Conservation (phyloP, 108 stramenopile genomes). For the Skeletonema marinoi region DNA sequence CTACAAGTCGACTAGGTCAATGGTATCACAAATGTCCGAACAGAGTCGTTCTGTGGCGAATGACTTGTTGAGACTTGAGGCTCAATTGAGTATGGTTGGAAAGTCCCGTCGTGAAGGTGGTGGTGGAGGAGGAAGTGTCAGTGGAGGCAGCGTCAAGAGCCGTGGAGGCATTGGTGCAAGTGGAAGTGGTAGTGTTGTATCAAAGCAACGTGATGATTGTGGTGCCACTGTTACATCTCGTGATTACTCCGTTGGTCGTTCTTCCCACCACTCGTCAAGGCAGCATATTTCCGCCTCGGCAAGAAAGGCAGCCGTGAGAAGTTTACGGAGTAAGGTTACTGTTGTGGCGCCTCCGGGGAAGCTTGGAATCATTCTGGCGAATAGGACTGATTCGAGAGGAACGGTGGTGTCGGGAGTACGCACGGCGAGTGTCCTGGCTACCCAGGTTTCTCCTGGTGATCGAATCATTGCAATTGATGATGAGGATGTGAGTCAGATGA, state of each 20-base stretch:
- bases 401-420: conserved; percentile 91
- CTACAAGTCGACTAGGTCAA: conserved; percentile 76
- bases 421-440: conserved; percentile 74
- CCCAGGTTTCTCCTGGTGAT: conserved; percentile 82
- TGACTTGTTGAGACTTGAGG: conserved; percentile 82
- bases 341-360: conserved; percentile 88
- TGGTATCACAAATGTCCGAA: conserved; percentile 87
- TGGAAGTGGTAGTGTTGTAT: conserved; percentile 18
- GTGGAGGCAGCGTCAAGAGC: conserved; percentile 14
- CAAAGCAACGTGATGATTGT: conserved; percentile 52
- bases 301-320: conserved; percentile 37
- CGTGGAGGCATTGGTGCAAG: conserved; percentile 13
- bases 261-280: conserved; percentile 20
- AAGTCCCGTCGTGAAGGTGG: conserved; percentile 32
- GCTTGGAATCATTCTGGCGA: conserved; percentile 90
- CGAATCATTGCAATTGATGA: conserved; percentile 90
- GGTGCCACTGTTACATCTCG: conserved; percentile 53
- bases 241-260: conserved; percentile 22
- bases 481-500: conserved; percentile 91
- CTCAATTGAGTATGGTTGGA: conserved; percentile 89
- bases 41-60: conserved; percentile 86
- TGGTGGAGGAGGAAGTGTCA: conserved; percentile 31
- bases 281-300: conserved; percentile 48
- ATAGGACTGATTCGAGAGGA: conserved; percentile 83
- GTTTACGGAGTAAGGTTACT: conserved; percentile 63